Conservation (phyloP, 495 filamentous ascomycete species). For the Lineolata rhizophorae region DNA sequence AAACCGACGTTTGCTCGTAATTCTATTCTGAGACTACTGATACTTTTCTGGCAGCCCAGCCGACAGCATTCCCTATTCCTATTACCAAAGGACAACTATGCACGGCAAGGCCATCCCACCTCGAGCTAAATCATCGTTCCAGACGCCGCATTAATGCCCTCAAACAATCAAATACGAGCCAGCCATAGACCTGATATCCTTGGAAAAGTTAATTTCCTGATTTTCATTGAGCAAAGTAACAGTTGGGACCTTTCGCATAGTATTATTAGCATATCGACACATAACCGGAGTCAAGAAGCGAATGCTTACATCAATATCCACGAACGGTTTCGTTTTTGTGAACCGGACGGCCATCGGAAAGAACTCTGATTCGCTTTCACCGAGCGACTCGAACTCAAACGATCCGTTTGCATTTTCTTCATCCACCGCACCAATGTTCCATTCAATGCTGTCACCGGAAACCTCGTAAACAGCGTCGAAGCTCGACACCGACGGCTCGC, state of each 20-base stretch:
- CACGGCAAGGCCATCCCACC: too few species aligned
- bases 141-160: too few species aligned
- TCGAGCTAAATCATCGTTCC: too few species aligned
- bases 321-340: constrained; percentile 63
- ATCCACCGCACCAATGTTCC: constrained; percentile 68
- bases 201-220: constrained; percentile 67
- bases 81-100: too few species aligned
- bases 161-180: too few species aligned
- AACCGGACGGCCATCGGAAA: constrained; percentile 93
- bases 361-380: constrained; percentile 69
- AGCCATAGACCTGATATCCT: constrained; percentile 68
- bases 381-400: constrained; percentile 85
- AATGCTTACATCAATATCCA: constrained; percentile 67
- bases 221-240: constrained; percentile 57
- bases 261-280: constrained; percentile 6
- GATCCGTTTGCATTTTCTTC: constrained; percentile 59
- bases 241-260: constrained; percentile 38
- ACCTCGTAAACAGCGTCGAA: constrained; percentile 92
- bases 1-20: too few species aligned
- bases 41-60: too few species aligned
- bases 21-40: too few species aligned
- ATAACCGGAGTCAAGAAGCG: background rate
- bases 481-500: constrained; percentile 72
- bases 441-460: constrained; percentile 77
- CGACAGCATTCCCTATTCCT: too few species aligned